These are phyloP conservation scores for Tagetes erecta DNA, from an alignment of 129 eudicot genomes.

Conservation along the genomic window DNA sequence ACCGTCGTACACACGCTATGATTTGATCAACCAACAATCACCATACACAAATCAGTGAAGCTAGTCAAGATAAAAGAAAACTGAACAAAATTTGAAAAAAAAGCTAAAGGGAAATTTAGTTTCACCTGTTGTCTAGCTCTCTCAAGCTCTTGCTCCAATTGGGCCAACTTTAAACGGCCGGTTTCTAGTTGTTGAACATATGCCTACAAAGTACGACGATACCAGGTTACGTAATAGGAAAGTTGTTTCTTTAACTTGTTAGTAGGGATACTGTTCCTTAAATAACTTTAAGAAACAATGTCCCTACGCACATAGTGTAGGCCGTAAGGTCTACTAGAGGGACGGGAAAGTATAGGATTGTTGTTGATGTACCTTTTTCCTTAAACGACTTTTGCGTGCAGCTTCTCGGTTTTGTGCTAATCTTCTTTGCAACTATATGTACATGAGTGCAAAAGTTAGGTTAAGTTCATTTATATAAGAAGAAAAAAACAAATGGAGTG, in stretches of 20 bases:
- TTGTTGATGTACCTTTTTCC: constrained; percentile 66
- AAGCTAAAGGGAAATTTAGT: constrained; percentile 7
- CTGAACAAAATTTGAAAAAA: background rate
- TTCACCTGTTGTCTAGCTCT: constrained; percentile 77
- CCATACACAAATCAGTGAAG: background rate
- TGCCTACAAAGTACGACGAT: constrained; percentile 44
- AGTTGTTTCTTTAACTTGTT: too few relatives aligned
- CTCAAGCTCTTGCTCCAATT: constrained; percentile 77
- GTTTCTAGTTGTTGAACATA: constrained; percentile 93
- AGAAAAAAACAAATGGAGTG: background rate
- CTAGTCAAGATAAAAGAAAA: background rate
- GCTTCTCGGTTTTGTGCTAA: constrained; percentile 99
- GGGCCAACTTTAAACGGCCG: constrained; percentile 88
- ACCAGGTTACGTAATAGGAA: too few relatives aligned
- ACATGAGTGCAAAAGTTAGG: background rate
- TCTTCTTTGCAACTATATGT: constrained; percentile 73
- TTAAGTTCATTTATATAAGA: background rate
- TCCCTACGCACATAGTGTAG: background rate
- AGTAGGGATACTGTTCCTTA: background rate
- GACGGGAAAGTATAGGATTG: background rate
- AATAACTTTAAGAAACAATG: too few relatives aligned
- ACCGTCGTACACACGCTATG: constrained; percentile 63
- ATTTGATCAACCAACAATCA: constrained; percentile 21
- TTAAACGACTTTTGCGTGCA: constrained; percentile 81
- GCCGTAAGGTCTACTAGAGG: too few relatives aligned